Evolutionary conservation across 192 early-diverging fungal species (phyloP).

Genomic region (Linnemannia exigua): DNA sequence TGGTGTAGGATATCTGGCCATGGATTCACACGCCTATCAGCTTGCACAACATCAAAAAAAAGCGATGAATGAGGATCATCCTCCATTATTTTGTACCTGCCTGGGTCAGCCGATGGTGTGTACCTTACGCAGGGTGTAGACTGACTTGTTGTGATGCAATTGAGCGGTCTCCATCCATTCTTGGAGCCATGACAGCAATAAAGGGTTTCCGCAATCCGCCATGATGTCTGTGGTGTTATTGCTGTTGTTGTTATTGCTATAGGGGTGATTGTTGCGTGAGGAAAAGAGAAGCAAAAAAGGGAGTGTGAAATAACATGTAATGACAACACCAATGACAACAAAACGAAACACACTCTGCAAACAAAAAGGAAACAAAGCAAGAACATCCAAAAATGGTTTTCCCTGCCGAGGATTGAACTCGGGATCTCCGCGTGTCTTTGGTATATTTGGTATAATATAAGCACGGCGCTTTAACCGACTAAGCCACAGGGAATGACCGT

Average conservation of each 20-base stretch:
- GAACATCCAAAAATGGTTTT: slow-evolving; percentile 56
- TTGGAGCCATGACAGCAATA: slow-evolving; percentile 75
- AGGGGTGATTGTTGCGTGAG: not conserved
- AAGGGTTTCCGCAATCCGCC: slow-evolving; percentile 74
- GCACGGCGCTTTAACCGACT: slow-evolving; percentile 74
- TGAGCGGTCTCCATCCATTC: slow-evolving; percentile 76
- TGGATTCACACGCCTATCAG: slow-evolving; percentile 72
- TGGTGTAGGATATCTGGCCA: slow-evolving; percentile 69
- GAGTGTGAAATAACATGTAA: too few species aligned
- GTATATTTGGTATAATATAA: slow-evolving; percentile 72
- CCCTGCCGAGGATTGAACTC: slow-evolving; percentile 78
- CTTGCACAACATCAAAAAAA: not conserved
- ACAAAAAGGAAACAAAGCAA: not conserved
- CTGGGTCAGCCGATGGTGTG: not conserved
- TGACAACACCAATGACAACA: too few species aligned
- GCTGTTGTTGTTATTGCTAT: not conserved
- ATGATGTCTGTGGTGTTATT: not conserved
- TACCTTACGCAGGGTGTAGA: slow-evolving; percentile 72
- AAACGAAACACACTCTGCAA: not conserved
- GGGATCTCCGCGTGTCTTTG: slow-evolving; percentile 73
- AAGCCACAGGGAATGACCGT: slow-evolving; percentile 65
- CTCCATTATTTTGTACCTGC: not conserved
- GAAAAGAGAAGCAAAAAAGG: slow-evolving; percentile 4
- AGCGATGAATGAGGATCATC: not conserved
- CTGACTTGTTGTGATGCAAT: slow-evolving; percentile 62